Base-by-base conservation (phyloP, 805 yeast species). In the Crinitomyces ghanaensis region DNA sequence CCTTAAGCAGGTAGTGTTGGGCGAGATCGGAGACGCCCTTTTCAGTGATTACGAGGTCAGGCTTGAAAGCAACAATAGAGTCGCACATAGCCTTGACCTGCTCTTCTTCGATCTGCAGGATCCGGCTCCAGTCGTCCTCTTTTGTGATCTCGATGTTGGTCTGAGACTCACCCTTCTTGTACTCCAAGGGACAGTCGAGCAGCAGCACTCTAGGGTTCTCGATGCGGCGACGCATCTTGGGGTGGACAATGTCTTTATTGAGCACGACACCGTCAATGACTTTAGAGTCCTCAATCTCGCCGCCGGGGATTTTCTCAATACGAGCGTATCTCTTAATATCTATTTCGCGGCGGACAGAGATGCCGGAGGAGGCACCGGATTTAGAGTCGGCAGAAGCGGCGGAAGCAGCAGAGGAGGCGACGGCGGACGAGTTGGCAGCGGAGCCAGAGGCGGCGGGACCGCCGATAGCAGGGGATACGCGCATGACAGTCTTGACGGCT, bases 161-260 rank as follows among this genome's bases (percentile, higher is more conserved):
- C 60, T 91, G 98, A 2, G 96, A 85, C 63, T 91, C 99, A 44
- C 98, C 99, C 69, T 91, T 91, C 65, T 91, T 91, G 65, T 91
- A 91, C 62, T 91, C 99, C 49, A 91, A 68, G 8, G 99, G 96
- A 60, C 96, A 86, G 62, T 91, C 99, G 47, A 91, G 68, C 45
- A 91, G 68, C 13, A 91, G 71, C 35, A 91, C 73, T 43, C 88
- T 72, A 32, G 99, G 99, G 51, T 84, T 81, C 55, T 78, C 81
- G 46, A 91, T 80, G 48, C 65, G 53, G 56, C 99, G 76, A 48
- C 77, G 77, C 99, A 91, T 91, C 59, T 86, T 85, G 42, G 99
- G 98, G 60, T 91, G 99, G n/a, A 93, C 85, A 37, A 91, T 93
- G 54, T 91, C 99, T 60, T 91, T 91, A 65, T 91, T 91, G 49